These are phyloP conservation scores for Fusarium sp. DNA, from an alignment of 2,329 filamentous ascomycete species.

Conservation along the genomic window DNA sequence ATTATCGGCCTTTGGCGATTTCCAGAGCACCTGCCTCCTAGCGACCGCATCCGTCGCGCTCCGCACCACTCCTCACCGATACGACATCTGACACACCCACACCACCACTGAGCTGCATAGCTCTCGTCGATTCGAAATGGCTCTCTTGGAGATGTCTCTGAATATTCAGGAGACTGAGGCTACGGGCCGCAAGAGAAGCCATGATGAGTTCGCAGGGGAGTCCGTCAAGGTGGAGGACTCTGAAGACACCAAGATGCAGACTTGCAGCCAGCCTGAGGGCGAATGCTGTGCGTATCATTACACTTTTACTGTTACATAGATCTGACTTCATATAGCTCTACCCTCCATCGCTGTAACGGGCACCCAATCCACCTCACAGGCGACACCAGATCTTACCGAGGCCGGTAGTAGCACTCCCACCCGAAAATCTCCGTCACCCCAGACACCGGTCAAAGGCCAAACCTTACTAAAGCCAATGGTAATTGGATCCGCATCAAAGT, in stretches of 20 bases:
- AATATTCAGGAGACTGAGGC: constrained; percentile 61
- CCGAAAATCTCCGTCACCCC: constrained; percentile 51
- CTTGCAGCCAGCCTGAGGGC: constrained; percentile 31
- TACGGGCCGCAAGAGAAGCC: constrained; percentile 58
- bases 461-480: constrained; percentile 3
- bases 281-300: constrained; percentile 40
- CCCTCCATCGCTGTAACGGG: constrained; percentile 37
- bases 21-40: constrained; percentile 11
- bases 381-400: constrained; percentile 56
- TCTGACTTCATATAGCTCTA: constrained; percentile 39
- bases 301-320: not conserved
- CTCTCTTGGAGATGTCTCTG: constrained; percentile 60
- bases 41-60: constrained; percentile 1
- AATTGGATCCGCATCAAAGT: constrained; percentile 26
- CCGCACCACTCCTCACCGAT: not conserved
- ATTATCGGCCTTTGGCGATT: constrained; percentile 15
- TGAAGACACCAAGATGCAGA: constrained; percentile 29
- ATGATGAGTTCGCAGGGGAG: constrained; percentile 58
- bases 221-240: constrained; percentile 41
- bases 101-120: constrained; percentile 3
- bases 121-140: constrained; percentile 52
- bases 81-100: not conserved
- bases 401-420: constrained; percentile 55
- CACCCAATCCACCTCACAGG: constrained; percentile 46
- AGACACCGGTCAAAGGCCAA: constrained; percentile 47